Percentiles rank a stretch among this genome's conserved stretches.
Conservation (phyloP, 495 filamentous ascomycete species). For the Aspergillus steynii region DNA sequence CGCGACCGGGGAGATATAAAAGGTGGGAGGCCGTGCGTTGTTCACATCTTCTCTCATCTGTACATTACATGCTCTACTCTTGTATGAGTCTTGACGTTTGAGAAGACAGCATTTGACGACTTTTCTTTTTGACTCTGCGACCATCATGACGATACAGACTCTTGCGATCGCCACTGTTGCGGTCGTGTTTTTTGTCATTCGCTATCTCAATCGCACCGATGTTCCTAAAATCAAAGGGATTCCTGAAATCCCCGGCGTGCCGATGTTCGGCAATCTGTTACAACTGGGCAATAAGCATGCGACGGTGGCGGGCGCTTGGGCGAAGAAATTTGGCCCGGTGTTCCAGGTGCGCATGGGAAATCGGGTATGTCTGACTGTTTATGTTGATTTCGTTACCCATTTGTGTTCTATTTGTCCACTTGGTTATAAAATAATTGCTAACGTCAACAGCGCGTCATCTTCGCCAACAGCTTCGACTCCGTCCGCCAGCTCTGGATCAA, state of each 20-base stretch:
- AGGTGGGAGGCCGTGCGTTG: too few species aligned
- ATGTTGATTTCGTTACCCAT: not conserved
- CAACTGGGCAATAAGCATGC: slow-evolving; percentile 60
- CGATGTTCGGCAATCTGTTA: slow-evolving; percentile 63
- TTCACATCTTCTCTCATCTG: not conserved
- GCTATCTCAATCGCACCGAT: slow-evolving; percentile 57
- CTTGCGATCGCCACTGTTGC: slow-evolving; percentile 42
- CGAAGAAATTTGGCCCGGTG: slow-evolving; percentile 63
- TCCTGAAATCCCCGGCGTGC: slow-evolving; percentile 62
- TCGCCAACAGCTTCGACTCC: slow-evolving; percentile 69
- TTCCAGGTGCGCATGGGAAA: slow-evolving; percentile 70
- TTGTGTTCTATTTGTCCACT: too few species aligned
- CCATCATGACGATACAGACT: slow-evolving; percentile 46
- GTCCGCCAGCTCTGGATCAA: slow-evolving; percentile 71
- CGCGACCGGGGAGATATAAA: too few species aligned
- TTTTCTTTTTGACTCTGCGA: not conserved
- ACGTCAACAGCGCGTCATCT: slow-evolving; percentile 56
- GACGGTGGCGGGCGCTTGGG: slow-evolving; percentile 52
- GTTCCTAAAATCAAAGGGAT: slow-evolving; percentile 63
- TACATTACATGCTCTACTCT: not conserved
- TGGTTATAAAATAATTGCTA: too few species aligned
- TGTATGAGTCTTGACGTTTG: too few species aligned
- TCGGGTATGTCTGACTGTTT: slow-evolving; percentile 38
- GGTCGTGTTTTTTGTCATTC: slow-evolving; percentile 51
- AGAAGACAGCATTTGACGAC: too few species aligned